Conservation (phyloP, 192 early-diverging fungal genomes). For the Podila epigama region DNA sequence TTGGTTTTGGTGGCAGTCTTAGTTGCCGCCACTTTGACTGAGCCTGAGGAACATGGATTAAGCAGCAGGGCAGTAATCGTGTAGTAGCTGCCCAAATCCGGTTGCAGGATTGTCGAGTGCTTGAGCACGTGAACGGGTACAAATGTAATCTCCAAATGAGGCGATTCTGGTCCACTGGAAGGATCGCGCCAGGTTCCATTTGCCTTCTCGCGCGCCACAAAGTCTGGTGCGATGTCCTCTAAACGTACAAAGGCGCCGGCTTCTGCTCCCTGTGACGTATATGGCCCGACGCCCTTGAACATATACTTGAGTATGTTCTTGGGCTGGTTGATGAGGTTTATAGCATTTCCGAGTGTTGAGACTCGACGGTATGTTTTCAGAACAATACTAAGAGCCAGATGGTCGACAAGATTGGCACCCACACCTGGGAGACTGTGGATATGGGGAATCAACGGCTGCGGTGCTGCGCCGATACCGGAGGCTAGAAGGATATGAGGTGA, state of each 20-base stretch:
- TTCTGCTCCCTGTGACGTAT: neutral
- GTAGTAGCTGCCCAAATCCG: conserved; percentile 17
- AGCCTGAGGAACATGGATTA: conserved; percentile 30
- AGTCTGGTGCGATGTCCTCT: conserved; percentile 1
- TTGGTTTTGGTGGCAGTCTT: conserved; percentile 2
- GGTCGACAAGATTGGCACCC: conserved; percentile 37
- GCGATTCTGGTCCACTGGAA: neutral
- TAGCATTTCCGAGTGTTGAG: neutral
- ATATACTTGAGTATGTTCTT: neutral
- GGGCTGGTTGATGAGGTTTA: neutral
- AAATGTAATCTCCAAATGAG: conserved; percentile 21
- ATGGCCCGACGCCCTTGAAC: neutral
- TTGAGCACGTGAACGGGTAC: conserved; percentile 7
- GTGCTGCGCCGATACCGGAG: conserved; percentile 48
- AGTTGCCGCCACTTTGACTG: conserved; percentile 23
- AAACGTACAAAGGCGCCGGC: neutral
- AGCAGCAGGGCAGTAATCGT: conserved; percentile 15
- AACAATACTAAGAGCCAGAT: conserved; percentile 9
- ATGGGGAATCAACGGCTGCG: conserved; percentile 19
- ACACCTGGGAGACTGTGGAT: conserved; percentile 47
- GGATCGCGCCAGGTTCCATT: neutral
- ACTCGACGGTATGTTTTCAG: neutral
- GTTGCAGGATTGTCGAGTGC: neutral
- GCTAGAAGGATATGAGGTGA: conserved; percentile 47
- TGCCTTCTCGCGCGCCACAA: conserved; percentile 1